Evolutionary conservation across 179 eudicot species (phyloP).

Genomic region (Spergularia azorica): DNA sequence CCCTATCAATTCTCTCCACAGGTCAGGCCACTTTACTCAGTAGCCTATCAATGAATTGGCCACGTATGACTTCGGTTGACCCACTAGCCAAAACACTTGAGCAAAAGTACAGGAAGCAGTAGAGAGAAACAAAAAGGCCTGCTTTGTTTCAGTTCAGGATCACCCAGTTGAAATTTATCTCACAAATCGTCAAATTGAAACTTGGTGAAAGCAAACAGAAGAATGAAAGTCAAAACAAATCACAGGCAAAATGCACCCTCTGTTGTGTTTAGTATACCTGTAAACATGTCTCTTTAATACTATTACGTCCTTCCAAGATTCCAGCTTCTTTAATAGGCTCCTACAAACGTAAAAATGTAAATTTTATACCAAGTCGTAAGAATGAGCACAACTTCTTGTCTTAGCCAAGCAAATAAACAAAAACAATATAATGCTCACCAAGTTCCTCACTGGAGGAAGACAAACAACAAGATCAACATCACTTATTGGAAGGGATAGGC

Average conservation of each 20-base stretch:
- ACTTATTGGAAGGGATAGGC: slow-evolving; percentile 94
- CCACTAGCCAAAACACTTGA: neutral
- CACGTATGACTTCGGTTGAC: neutral
- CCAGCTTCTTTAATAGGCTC: slow-evolving; percentile 99
- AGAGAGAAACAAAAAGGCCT: neutral
- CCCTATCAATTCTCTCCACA: too few species aligned
- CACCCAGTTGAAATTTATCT: neutral
- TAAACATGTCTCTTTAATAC: slow-evolving; percentile 96
- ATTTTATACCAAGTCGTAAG: neutral
- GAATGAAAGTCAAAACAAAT: neutral
- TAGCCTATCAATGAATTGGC: neutral
- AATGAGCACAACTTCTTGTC: neutral
- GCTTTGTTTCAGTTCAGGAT: neutral
- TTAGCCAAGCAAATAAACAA: neutral
- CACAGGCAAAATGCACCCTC: slow-evolving; percentile 5
- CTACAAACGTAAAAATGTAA: slow-evolving; percentile 35
- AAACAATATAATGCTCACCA: slow-evolving; percentile 53
- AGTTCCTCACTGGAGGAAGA: slow-evolving; percentile 97
- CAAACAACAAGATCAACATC: slow-evolving; percentile 98
- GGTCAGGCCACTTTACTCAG: neutral
- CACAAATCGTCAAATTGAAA: neutral
- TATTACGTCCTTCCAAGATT: slow-evolving; percentile 96
- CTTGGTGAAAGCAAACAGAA: neutral
- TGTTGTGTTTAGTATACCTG: slow-evolving; percentile 54
- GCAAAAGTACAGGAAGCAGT: neutral